These are phyloP conservation scores for Didymosphaeria variabile DNA, from an alignment of 2,329 filamentous ascomycete species.

Conservation along the genomic window DNA sequence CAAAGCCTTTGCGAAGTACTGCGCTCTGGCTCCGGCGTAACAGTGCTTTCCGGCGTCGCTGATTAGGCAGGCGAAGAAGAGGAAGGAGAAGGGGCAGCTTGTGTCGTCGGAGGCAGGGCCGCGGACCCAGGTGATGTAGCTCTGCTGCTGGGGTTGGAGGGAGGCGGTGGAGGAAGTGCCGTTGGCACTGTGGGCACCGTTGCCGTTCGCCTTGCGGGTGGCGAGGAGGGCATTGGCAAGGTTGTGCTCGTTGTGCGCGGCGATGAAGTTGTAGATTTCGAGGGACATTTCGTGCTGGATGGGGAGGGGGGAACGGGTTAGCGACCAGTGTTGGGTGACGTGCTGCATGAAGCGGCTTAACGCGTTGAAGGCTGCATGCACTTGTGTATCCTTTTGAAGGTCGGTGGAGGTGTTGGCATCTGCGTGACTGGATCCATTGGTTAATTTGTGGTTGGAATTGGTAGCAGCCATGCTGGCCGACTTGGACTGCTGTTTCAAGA, in stretches of 20 bases:
- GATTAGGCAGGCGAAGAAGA: slow-evolving; percentile 21
- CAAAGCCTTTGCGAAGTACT: slow-evolving; percentile 27
- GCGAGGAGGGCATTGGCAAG: background rate
- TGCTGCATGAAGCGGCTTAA: background rate
- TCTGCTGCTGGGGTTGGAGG: background rate
- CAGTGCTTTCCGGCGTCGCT: slow-evolving; percentile 17
- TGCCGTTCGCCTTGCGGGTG: background rate
- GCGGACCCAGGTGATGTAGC: slow-evolving; percentile 27
- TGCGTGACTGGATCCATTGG: background rate
- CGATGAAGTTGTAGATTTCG: background rate
- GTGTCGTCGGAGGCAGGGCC: slow-evolving; percentile 28
- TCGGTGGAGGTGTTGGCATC: background rate
- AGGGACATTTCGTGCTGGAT: background rate
- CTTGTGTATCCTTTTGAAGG: background rate
- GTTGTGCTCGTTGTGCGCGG: background rate
- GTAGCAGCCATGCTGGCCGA: background rate
- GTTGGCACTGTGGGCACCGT: too few relatives aligned
- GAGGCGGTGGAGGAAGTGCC: background rate
- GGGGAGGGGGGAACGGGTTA: background rate
- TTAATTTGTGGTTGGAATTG: too few relatives aligned
- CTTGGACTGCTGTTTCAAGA: background rate
- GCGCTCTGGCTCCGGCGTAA: background rate
- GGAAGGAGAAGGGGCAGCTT: slow-evolving; percentile 32
- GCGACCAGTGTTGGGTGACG: background rate
- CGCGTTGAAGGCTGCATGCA: background rate